phyloP scores from a whole-genome alignment of 768 basidiomycete genomes.

The Mrakia blollopis region DNA sequence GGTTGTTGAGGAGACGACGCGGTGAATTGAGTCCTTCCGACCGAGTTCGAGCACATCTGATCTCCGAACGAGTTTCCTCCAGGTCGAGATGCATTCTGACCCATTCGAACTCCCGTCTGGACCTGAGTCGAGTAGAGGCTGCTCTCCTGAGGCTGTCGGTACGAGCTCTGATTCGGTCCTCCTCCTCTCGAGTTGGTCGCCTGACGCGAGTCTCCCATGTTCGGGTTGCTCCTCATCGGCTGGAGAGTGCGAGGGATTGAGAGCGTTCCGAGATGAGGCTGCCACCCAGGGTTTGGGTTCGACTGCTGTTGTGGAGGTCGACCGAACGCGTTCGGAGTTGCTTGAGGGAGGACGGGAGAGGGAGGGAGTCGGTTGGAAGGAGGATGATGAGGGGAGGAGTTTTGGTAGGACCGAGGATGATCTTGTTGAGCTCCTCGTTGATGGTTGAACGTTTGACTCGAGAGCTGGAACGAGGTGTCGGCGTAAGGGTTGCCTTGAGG shows the following conservation, averaged over 20 bases:
- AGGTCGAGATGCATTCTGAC: background rate
- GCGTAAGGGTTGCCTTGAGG: conserved; percentile 1
- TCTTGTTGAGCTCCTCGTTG: conserved; percentile 10
- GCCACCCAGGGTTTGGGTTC: background rate
- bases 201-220: conserved; percentile 9
- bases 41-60: background rate
- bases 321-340: conserved; percentile 17
- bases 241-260: conserved; percentile 7
- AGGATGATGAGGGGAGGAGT: background rate
- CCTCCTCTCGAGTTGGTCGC: background rate
- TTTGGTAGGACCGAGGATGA: background rate
- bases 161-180: conserved; percentile 4
- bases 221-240: conserved; percentile 28
- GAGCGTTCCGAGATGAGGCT: background rate
- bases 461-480: conserved; percentile 5
- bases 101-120: background rate
- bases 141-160: background rate
- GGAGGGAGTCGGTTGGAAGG: conserved; percentile 1
- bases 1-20: background rate
- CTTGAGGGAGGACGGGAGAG: conserved; percentile 9
- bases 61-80: background rate
- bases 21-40: background rate
- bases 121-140: background rate
- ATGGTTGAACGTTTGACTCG: conserved; percentile 13
- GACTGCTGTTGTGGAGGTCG: background rate